Evolutionary conservation across 768 basidiomycete species (phyloP).

Genomic region (Infundibulicybe gibba): DNA sequence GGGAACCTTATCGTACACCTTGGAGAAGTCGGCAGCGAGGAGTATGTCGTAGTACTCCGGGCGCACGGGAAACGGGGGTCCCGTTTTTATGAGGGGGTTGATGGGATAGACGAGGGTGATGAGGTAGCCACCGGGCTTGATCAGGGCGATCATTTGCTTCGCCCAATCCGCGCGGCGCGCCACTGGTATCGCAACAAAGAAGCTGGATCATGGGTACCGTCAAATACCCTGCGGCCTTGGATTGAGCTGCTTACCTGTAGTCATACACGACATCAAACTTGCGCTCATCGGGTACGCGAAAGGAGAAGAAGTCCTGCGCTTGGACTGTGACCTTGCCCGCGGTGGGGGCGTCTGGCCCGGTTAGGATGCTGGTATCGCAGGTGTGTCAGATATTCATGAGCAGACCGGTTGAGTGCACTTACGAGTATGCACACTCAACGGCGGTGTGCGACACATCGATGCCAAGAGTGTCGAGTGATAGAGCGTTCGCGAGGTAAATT

Average conservation of each 20-base stretch:
- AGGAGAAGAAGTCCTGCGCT: constrained; percentile 52
- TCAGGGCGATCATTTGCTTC: constrained; percentile 45
- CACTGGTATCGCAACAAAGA: constrained; percentile 73
- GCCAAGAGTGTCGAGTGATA: constrained; percentile 46
- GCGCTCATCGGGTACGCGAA: constrained; percentile 28
- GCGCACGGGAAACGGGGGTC: constrained; percentile 62
- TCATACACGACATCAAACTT: constrained; percentile 60
- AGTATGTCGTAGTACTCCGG: constrained; percentile 52
- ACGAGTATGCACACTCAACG: constrained; percentile 41
- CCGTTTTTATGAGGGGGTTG: constrained; percentile 33
- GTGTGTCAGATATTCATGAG: neutral
- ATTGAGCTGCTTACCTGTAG: constrained; percentile 45
- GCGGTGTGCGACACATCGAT: constrained; percentile 59
- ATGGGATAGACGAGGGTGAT: constrained; percentile 61
- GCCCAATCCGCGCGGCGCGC: constrained; percentile 52
- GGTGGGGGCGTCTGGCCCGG: constrained; percentile 5
- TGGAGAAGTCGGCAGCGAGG: constrained; percentile 47
- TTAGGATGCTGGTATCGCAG: constrained; percentile 15
- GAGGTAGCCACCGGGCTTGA: constrained; percentile 61
- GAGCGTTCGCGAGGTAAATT: constrained; percentile 43
- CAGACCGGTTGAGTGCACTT: constrained; percentile 11
- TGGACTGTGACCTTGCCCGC: constrained; percentile 34
- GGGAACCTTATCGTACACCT: constrained; percentile 51
- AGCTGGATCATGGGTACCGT: constrained; percentile 44
- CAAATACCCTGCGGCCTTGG: neutral